Evolutionary conservation across 2,329 filamentous ascomycete species (phyloP).

Genomic region (Trichothecium sympodiale): DNA sequence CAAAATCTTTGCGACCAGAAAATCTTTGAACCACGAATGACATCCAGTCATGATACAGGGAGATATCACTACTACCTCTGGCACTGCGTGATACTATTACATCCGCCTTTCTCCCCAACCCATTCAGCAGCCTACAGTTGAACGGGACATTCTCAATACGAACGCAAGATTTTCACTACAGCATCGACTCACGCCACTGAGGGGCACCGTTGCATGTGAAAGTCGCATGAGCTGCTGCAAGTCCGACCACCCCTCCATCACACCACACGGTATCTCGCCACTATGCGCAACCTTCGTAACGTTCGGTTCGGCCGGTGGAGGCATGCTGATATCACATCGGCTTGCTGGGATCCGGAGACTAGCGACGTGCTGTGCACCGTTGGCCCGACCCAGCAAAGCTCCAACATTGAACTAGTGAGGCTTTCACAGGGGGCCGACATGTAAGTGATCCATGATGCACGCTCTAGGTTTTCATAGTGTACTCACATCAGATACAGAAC

Average conservation of each 20-base stretch:
- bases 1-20: too few species aligned
- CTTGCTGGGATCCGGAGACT: constrained; percentile 74
- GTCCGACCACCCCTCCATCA: too few species aligned
- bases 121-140: too few species aligned
- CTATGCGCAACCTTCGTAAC: constrained; percentile 82
- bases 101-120: too few species aligned
- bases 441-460: constrained; percentile 1
- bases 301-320: constrained; percentile 60
- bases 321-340: constrained; percentile 55
- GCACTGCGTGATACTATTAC: too few species aligned
- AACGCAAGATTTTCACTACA: too few species aligned
- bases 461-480: constrained; percentile 3
- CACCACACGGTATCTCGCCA: constrained; percentile 3
- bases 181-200: too few species aligned
- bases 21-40: too few species aligned
- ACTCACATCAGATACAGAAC: constrained; percentile 16
- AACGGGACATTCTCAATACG: too few species aligned
- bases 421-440: constrained; percentile 23
- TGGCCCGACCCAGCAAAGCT: constrained; percentile 61
- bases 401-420: constrained; percentile 61
- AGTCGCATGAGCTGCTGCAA: too few species aligned
- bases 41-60: too few species aligned
- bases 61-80: too few species aligned
- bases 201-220: background rate
- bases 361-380: constrained; percentile 74